Evolutionary conservation across 768 basidiomycete species (phyloP).

Genomic region (Lactarius akahatsu): DNA sequence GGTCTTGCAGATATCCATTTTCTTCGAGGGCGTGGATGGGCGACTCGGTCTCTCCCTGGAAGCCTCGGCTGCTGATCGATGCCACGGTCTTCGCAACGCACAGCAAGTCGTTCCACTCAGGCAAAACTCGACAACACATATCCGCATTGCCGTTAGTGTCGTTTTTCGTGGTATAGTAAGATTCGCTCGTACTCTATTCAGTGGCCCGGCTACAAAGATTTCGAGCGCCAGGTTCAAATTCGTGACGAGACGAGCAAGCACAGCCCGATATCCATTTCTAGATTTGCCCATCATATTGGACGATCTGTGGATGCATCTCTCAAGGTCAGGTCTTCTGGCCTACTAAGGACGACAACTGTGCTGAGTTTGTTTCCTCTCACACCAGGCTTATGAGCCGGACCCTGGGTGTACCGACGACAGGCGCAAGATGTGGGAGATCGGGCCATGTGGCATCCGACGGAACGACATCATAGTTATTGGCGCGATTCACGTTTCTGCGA

Average conservation of each 20-base stretch:
- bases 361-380: neutral
- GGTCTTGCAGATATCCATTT: constrained; percentile 16
- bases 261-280: constrained; percentile 5
- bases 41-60: constrained; percentile 16
- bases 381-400: neutral
- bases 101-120: constrained; percentile 1
- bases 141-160: constrained; percentile 19
- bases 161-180: neutral
- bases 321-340: neutral
- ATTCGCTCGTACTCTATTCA: neutral
- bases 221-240: constrained; percentile 15
- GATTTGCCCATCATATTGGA: constrained; percentile 12
- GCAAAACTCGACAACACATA: neutral
- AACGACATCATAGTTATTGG: constrained; percentile 12
- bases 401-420: neutral
- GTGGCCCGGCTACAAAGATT: constrained; percentile 22
- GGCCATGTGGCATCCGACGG: neutral
- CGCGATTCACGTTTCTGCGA: constrained; percentile 9
- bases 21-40: constrained; percentile 4
- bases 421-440: neutral
- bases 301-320: constrained; percentile 18
- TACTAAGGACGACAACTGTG: neutral
- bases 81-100: neutral
- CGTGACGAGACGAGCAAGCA: constrained; percentile 9
- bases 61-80: neutral